These are phyloP conservation scores for Podaxis sp. DNA, from an alignment of 768 basidiomycete genomes.

Conservation along the genomic window DNA sequence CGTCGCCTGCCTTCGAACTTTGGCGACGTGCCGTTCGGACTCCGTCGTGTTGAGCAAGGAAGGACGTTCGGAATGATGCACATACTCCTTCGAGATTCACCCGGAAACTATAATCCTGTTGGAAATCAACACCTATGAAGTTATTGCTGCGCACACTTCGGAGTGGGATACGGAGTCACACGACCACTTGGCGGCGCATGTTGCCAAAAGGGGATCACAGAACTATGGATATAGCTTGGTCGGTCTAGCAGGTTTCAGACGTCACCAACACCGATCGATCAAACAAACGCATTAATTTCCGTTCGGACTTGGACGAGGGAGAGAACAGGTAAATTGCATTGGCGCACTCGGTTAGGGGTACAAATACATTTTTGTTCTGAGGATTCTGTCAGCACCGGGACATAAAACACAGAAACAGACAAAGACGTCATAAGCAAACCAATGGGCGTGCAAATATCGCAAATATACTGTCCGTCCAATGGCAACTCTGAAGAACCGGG, in stretches of 20 bases:
- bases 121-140: not conserved
- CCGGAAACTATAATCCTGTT: not conserved
- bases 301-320: not conserved
- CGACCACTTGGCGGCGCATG: not conserved
- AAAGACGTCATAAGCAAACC: not conserved
- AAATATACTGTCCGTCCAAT: not conserved
- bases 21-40: not conserved
- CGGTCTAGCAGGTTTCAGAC: not conserved
- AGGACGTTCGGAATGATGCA: not conserved
- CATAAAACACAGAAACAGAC: not conserved
- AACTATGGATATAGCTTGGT: not conserved
- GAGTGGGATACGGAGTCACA: not conserved
- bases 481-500: not conserved
- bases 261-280: not conserved
- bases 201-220: not conserved
- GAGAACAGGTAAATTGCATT: not conserved
- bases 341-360: slow-evolving; percentile 1
- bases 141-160: not conserved
- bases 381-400: not conserved
- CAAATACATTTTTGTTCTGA: slow-evolving; percentile 7
- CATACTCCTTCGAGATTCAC: not conserved
- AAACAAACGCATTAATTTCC: not conserved
- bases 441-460: not conserved
- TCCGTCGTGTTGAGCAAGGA: not conserved
- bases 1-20: not conserved